Evolutionary conservation across 169 alveolate genomes (phyloP), one percentile per base, ranked within the genome.

Genomic region (Cryptosporidium canis): DNA sequence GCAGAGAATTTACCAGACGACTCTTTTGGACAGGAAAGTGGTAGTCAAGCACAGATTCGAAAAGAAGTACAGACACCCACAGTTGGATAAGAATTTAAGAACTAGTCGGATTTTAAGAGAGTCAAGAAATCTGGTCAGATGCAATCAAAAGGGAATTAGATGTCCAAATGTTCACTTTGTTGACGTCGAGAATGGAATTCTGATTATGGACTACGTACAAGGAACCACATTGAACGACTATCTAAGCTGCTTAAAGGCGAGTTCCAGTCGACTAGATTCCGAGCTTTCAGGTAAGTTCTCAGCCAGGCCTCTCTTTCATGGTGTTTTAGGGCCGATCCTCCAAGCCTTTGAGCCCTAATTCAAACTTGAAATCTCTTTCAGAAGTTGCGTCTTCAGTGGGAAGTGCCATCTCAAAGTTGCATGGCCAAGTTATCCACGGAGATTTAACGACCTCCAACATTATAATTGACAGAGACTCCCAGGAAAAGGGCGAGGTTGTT

Each of bases 361-460:
- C n/a, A n/a, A n/a, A n/a, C n/a, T n/a, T n/a, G n/a, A n/a, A 44
- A 9, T 44, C 18, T n/a, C n/a, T n/a, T n/a, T n/a, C 53, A 77
- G 87, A 77, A n/a, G 41, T 77, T 6, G 55, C 77, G 11, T 18
- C 18, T n/a, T 27, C 27, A 29, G 58, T 77, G 16, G 87, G 87
- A 39, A 27, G 9, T 39, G 41, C 87, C 37, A 77, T 77, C 7
- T 55, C 87, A 24, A 77, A 41, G 4, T 39, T 77, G 2, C 87
- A 77, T 9, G 24, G 41, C 44, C 61, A 61, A 35, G 51, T 77
- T 24, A 77, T 77, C 24, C 87, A 77, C 45, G 87, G 87, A 2
- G 87, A 77, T 27, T 37, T 77, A 58, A 77, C 87, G 18, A 44
- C 77, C 37, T 77, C 87, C 37, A 77, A 77, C 14, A 77, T 77